Evolutionary conservation across 805 yeast genomes (phyloP), one percentile per base, ranked within the genome.

Genomic region (Hanseniaspora hatyaiensis): DNA sequence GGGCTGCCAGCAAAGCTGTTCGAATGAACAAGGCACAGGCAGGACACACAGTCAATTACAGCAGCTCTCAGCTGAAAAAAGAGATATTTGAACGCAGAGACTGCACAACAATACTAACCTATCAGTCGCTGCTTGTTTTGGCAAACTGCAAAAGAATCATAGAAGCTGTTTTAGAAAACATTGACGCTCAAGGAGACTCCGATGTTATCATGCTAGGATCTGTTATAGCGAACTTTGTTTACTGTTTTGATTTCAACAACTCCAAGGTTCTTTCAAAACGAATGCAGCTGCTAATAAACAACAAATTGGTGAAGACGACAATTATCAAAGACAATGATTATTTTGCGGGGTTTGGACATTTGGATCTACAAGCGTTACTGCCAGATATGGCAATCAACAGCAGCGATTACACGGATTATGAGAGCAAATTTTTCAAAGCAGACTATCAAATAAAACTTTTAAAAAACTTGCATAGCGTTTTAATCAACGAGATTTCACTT

Each of bases 191-290:
- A 12, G 51, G 54, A 3, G 49, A 55, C 3, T 51, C 52, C 2
- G 24, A 28, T 30, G 24, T 37, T 8, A 32, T 45, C 2, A 45
- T 45, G 49, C 8, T 45, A 8, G 29, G 36, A 12, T 45, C 49
- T 12, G 28, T 45, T 9, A 37, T 45, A 8, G 34, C 42, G 3
- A 22, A 15, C 6, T 30, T 45, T 18, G 13, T 45, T 8, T 37
- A 32, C 32, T 29, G 31, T 3, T 39, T 30, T 37, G 49, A 45
- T n/a, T 31, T 45, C 30, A 45, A 45, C 13, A 37, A 37, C 15
- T 37, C 42, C 2, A 37, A 38, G 16, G 37, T 61, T 16, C 51
- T 71, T 16, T 63, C 64, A 52, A 65, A 68, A 49, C 54, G 74
- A 39, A 62, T 66, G 5, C 65, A 63, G 43, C 53, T 69, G 13